Evolutionary conservation across 2,329 filamentous ascomycete genomes (phyloP).

Genomic region (Alternaria sp.): DNA sequence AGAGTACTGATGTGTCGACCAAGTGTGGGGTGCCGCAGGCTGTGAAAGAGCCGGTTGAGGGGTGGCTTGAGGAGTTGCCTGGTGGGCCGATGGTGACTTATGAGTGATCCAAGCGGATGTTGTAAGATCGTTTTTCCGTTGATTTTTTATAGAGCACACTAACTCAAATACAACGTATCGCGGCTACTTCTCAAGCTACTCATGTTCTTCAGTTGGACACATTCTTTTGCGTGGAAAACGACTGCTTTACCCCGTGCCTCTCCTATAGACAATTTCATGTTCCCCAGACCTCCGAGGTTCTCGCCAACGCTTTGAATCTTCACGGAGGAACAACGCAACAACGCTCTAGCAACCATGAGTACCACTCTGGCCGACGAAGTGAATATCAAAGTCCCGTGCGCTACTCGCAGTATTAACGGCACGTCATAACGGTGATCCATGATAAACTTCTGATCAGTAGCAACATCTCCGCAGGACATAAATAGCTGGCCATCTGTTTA

Average conservation of each 20-base stretch:
- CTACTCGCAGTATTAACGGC: background rate
- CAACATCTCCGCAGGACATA: background rate
- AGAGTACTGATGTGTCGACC: conserved; percentile 25
- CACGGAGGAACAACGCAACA: too few relatives aligned
- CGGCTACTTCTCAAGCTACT: too few relatives aligned
- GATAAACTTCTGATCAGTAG: background rate
- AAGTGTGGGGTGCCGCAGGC: conserved; percentile 31
- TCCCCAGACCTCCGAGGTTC: background rate
- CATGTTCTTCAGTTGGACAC: too few relatives aligned
- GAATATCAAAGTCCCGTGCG: background rate
- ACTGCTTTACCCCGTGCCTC: too few relatives aligned
- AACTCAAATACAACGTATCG: too few relatives aligned
- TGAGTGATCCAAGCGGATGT: background rate
- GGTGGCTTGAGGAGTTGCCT: conserved; percentile 33
- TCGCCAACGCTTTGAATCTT: background rate
- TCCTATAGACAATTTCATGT: background rate
- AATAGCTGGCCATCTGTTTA: background rate
- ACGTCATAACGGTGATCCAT: background rate
- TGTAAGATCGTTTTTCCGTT: too few relatives aligned
- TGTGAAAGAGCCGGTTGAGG: conserved; percentile 33
- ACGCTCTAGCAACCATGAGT: background rate
- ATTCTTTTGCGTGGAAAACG: too few relatives aligned
- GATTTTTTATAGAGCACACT: too few relatives aligned
- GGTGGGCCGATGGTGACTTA: conserved; percentile 28
- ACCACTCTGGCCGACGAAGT: background rate